phyloP scores from a whole-genome alignment of 1,284 basidiomycete species.

The Heliocybe sulcata region DNA sequence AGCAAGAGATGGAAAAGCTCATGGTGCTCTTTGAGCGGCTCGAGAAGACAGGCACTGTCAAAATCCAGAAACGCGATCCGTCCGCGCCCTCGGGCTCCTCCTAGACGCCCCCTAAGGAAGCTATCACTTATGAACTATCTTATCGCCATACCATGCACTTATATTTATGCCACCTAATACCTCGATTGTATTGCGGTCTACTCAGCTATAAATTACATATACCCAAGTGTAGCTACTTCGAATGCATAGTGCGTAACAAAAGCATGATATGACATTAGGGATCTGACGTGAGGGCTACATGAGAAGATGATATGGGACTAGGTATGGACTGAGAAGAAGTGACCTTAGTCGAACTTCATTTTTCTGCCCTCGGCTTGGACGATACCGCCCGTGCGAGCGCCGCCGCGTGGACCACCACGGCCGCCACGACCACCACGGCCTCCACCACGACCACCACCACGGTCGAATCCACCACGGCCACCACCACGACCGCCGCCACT shows the following conservation, averaged over 20 bases:
- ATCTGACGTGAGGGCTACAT: not conserved
- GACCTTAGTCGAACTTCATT: slow-evolving; percentile 51
- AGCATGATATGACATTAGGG: not conserved
- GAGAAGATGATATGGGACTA: too few species aligned
- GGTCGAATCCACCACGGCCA: slow-evolving; percentile 22
- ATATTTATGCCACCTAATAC: not conserved
- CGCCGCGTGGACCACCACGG: slow-evolving; percentile 28
- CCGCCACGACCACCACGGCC: slow-evolving; percentile 30
- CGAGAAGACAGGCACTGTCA: slow-evolving; percentile 62
- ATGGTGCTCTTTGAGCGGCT: slow-evolving; percentile 87
- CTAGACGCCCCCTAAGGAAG: not conserved
- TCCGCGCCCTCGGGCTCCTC: not conserved
- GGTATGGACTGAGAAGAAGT: not conserved
- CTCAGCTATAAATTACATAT: not conserved
- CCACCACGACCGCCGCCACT: slow-evolving; percentile 32
- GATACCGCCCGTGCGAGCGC: slow-evolving; percentile 69
- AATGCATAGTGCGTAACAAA: not conserved
- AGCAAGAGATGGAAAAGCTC: slow-evolving; percentile 83
- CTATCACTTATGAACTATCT: not conserved
- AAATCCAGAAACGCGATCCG: not conserved
- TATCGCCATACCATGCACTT: not conserved
- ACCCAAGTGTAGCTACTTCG: not conserved
- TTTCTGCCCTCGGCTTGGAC: slow-evolving; percentile 74
- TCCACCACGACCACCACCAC: slow-evolving; percentile 27
- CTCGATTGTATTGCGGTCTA: not conserved